Evolutionary conservation across 148 eudicot genomes (phyloP), one percentile per base, ranked within the genome.

Genomic region (Suaeda aralocaspica): DNA sequence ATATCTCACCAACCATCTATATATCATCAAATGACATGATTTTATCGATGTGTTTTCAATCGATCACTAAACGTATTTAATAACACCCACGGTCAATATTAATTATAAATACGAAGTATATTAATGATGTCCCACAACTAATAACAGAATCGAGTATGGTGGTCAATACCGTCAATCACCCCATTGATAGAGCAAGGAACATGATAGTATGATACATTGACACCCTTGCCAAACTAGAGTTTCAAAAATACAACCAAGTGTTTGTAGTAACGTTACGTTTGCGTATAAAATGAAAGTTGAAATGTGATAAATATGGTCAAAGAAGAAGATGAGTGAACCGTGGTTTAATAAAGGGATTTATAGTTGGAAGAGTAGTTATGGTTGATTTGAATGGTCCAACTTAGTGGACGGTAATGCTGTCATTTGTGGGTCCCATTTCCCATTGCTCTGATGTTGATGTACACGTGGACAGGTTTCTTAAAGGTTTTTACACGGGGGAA

Each of bases 261-360:
- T n/a, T n/a, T n/a, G n/a, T n/a, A n/a, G n/a, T n/a, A n/a, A n/a
- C n/a, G n/a, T n/a, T n/a, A n/a, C n/a, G n/a, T n/a, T n/a, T n/a
- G n/a, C n/a, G n/a, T n/a, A n/a, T n/a, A n/a, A n/a, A 5, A 19
- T 25, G 5, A 41, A 2, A 48, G 9, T 1, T 26, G 21, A 25
- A 64, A 74, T 33, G 66, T 57, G 77, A 66, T 19, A 74, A 58
- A 44, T 41, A 67, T 66, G 71, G 31, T 15, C 52, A 45, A 56
- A 56, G 16, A 4, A 22, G 8, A 39, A 39, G 15, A 10, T 42
- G 41, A 14, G 18, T 18, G 6, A 42, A 55, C 5, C n/a, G 48
- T 12, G 64, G 56, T 5, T 30, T n/a, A 3, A 31, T 33, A 12
- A 34, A 33, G 15, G 1, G 16, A 5, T 13, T 46, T 46, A 19